A percentile compares a stretch with the other conserved stretches of the same genome.
phyloP scores from a whole-genome alignment of 768 basidiomycete genomes.

The Podaxis carcinomalis region DNA sequence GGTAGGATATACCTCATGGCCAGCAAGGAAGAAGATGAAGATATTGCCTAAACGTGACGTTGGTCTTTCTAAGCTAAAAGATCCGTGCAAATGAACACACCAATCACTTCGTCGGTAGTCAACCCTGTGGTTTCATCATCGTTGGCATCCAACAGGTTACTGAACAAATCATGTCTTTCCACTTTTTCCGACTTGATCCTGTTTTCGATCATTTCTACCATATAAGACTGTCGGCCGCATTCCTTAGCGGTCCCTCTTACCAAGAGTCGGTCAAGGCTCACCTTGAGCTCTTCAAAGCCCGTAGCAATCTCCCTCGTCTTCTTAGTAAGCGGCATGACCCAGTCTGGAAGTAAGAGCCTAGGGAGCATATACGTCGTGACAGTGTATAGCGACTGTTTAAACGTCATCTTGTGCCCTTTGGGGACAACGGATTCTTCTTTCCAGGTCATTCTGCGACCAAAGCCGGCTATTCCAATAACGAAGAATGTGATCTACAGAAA shows the following conservation, averaged over 20 bases:
- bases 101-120: constrained; percentile 35
- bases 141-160: constrained; percentile 44
- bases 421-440: constrained; percentile 29
- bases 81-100: constrained; percentile 13
- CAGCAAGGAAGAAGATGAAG: constrained; percentile 48
- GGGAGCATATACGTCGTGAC: constrained; percentile 27
- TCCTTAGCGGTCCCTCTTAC: background rate
- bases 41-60: constrained; percentile 27
- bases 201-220: constrained; percentile 47
- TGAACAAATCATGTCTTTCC: constrained; percentile 45
- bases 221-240: constrained; percentile 24
- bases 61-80: background rate
- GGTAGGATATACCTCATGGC: constrained; percentile 41
- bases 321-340: constrained; percentile 29
- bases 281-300: constrained; percentile 37
- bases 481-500: constrained; percentile 42
- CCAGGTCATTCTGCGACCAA: constrained; percentile 45
- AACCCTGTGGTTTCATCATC: constrained; percentile 28
- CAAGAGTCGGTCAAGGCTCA: constrained; percentile 11
- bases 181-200: constrained; percentile 31
- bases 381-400: constrained; percentile 37
- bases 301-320: constrained; percentile 24
- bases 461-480: constrained; percentile 42
- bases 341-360: constrained; percentile 30
- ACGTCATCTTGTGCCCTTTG: constrained; percentile 37